Evolutionary conservation across 495 filamentous ascomycete species (phyloP).

Genomic region (Talaromyces borbonicus): DNA sequence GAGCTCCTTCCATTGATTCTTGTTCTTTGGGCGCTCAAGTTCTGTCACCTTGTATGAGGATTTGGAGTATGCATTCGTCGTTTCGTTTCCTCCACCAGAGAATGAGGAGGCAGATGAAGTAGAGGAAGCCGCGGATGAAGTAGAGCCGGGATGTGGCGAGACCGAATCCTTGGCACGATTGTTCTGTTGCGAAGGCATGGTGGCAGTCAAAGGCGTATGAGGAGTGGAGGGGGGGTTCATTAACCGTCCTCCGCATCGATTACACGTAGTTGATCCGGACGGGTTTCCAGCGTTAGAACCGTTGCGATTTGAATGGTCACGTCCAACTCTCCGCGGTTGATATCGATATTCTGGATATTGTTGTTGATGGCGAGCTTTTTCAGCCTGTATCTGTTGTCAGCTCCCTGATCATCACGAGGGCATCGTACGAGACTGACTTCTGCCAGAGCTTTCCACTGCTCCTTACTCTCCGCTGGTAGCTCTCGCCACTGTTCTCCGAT

Average conservation of each 20-base stretch:
- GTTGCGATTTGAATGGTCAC: slow-evolving; percentile 28
- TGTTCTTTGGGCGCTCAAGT: neutral
- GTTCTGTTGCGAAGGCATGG: slow-evolving; percentile 6
- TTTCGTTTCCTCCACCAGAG: neutral
- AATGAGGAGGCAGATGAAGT: neutral
- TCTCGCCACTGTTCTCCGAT: slow-evolving; percentile 88
- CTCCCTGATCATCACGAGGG: neutral
- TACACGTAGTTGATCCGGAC: slow-evolving; percentile 30
- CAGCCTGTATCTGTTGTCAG: slow-evolving; percentile 46
- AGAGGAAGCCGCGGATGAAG: neutral
- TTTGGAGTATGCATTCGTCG: neutral
- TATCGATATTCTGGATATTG: slow-evolving; percentile 93
- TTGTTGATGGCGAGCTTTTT: slow-evolving; percentile 80
- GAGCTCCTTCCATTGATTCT: slow-evolving; percentile 5
- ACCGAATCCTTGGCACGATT: slow-evolving; percentile 2
- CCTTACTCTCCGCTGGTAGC: slow-evolving; percentile 64
- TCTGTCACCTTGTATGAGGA: slow-evolving; percentile 2
- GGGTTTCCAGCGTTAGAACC: slow-evolving; percentile 23
- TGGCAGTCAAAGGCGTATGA: slow-evolving; percentile 27
- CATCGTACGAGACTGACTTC: slow-evolving; percentile 43
- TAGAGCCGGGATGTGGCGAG: neutral
- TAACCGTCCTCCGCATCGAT: slow-evolving; percentile 32
- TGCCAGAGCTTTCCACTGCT: slow-evolving; percentile 80
- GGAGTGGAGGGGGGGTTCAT: slow-evolving; percentile 39
- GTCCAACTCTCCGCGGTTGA: slow-evolving; percentile 72